Conservation (phyloP, 352 stramenopile species). For the Pythium angustatum region DNA sequence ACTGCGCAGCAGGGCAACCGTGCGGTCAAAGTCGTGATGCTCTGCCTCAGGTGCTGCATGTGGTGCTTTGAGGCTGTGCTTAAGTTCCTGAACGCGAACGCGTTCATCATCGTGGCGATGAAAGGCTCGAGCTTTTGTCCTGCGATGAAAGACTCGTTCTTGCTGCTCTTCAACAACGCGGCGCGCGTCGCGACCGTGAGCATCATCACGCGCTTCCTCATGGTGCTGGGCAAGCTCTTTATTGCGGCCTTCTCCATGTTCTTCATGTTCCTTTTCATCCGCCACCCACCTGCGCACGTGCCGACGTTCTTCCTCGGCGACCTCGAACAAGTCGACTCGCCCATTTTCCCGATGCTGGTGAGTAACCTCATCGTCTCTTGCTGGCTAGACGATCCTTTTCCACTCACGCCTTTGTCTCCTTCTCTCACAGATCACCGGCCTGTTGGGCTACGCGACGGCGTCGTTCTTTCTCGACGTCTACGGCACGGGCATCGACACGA, state of each 20-base stretch:
- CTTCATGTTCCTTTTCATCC: constrained; percentile 85
- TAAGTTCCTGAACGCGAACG: constrained; percentile 90
- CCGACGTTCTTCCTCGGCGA: constrained; percentile 79
- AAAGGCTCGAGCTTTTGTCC: constrained; percentile 86
- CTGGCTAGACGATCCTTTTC: not conserved
- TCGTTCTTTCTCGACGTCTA: constrained; percentile 86
- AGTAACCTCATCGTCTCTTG: constrained; percentile 6
- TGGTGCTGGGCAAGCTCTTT: constrained; percentile 88
- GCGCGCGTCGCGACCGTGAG: constrained; percentile 86
- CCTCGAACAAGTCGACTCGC: constrained; percentile 58
- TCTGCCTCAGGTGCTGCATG: constrained; percentile 89
- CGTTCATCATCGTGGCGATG: constrained; percentile 90
- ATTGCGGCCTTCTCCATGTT: constrained; percentile 79
- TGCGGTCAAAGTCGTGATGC: constrained; percentile 70
- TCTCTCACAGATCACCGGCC: constrained; percentile 44
- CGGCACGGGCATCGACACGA: constrained; percentile 82
- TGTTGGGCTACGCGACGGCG: constrained; percentile 68
- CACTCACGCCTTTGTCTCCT: not conserved
- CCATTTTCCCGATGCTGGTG: constrained; percentile 80
- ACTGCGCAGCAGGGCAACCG: constrained; percentile 63
- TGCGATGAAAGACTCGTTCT: constrained; percentile 94
- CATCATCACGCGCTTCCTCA: constrained; percentile 81
- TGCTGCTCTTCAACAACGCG: constrained; percentile 95
- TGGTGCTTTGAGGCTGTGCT: constrained; percentile 90
- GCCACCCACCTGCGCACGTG: constrained; percentile 48